Evolutionary conservation across 805 yeast species (phyloP).

Genomic region (Hanseniaspora singularis): DNA sequence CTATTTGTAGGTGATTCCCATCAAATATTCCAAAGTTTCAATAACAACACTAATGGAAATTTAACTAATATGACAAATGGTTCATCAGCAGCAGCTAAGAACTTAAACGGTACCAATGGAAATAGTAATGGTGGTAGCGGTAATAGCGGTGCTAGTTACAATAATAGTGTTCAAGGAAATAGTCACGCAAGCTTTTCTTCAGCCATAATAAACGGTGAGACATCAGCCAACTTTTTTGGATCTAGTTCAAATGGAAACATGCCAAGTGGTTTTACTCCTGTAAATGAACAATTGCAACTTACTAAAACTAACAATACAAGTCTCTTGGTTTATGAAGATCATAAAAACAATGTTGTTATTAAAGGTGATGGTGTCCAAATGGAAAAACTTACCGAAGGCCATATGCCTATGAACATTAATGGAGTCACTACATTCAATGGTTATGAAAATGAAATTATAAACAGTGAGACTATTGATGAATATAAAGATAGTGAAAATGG

Average conservation of each 20-base stretch:
- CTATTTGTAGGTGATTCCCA: slow-evolving; percentile 6
- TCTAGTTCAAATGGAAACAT: not conserved
- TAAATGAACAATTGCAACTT: not conserved
- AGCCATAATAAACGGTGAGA: not conserved
- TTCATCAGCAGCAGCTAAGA: too few relatives aligned
- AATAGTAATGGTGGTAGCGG: too few relatives aligned
- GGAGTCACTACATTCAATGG: slow-evolving; percentile 6
- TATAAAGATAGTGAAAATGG: not conserved
- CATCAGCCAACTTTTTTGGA: not conserved
- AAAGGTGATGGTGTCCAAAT: slow-evolving; percentile 8
- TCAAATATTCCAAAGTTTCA: slow-evolving; percentile 9
- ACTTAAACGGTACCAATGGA: too few relatives aligned
- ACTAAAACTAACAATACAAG: not conserved
- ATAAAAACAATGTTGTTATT: not conserved
- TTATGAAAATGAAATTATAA: not conserved
- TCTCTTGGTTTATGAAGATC: not conserved
- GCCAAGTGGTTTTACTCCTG: not conserved
- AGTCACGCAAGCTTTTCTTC: not conserved
- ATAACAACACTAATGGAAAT: not conserved
- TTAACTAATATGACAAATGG: not conserved
- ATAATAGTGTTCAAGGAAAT: not conserved
- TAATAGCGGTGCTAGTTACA: too few relatives aligned
- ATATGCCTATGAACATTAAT: not conserved
- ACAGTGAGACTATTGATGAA: slow-evolving; percentile 1
- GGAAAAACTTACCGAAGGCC: not conserved